Percentiles rank a stretch among this genome's conserved stretches.
Conservation (phyloP, 495 filamentous ascomycete species). For the Beverwykella pulmonaria region DNA sequence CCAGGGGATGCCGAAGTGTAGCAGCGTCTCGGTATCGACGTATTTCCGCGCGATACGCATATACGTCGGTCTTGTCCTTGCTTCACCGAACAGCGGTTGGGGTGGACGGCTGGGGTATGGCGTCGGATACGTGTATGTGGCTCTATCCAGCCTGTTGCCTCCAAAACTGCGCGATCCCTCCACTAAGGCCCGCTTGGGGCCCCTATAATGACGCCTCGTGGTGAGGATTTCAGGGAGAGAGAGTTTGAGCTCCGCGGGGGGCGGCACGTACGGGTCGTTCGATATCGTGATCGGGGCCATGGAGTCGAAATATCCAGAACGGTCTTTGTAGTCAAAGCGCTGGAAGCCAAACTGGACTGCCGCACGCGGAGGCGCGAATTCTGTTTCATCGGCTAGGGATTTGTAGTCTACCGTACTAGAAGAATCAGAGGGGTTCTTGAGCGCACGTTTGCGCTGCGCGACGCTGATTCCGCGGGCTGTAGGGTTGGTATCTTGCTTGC, state of each 20-base stretch:
- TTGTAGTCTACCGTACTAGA: conserved; percentile 15
- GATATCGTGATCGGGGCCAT: too few species aligned
- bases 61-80: not conserved
- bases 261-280: not conserved
- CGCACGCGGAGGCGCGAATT: conserved; percentile 11
- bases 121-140: not conserved
- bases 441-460: conserved; percentile 14
- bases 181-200: not conserved
- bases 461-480: conserved; percentile 11
- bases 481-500: conserved; percentile 12
- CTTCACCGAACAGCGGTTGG: not conserved
- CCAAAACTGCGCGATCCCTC: too few species aligned
- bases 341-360: not conserved
- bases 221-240: not conserved
- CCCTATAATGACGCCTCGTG: not conserved
- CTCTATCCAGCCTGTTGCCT: too few species aligned
- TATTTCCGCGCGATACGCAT: not conserved
- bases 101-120: not conserved
- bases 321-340: not conserved
- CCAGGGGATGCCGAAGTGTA: conserved; percentile 23
- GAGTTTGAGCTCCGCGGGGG: too few species aligned
- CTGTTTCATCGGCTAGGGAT: conserved; percentile 18
- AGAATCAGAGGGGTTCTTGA: not conserved
- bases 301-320: not conserved
- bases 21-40: conserved; percentile 10